Evolutionary conservation across 1,284 basidiomycete genomes (phyloP).

Genomic region (Trichosporon sp.): DNA sequence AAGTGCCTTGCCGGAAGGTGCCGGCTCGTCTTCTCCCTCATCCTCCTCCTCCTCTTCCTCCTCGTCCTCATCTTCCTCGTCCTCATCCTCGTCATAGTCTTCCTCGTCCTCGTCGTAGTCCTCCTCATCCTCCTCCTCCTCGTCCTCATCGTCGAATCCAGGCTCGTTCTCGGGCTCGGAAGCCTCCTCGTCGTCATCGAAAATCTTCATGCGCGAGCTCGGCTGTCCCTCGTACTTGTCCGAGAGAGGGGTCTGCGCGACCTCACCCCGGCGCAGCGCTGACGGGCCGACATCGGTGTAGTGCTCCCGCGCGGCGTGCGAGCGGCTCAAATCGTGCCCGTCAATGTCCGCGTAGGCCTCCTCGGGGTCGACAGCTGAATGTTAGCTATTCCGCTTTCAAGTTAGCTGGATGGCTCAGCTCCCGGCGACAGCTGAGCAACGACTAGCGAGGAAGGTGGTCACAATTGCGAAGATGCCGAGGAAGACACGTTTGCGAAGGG

Average conservation of each 20-base stretch:
- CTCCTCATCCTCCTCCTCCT: conserved; percentile 63
- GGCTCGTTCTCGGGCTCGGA: conserved; percentile 61
- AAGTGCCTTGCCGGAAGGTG: conserved; percentile 38
- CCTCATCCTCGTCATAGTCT: conserved; percentile 59
- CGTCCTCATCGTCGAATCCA: conserved; percentile 58
- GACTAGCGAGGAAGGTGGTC: too few relatives aligned
- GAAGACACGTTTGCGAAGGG: too few relatives aligned
- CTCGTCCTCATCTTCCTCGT: conserved; percentile 58
- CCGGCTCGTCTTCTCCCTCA: conserved; percentile 37
- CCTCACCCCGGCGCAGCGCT: conserved; percentile 65
- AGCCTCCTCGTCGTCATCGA: conserved; percentile 59
- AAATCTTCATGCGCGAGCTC: conserved; percentile 66
- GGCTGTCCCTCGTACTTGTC: conserved; percentile 72
- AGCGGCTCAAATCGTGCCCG: conserved; percentile 35
- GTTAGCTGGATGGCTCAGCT: background rate
- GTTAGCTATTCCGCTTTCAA: background rate
- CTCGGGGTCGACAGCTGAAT: conserved; percentile 67
- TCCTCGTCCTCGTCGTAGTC: conserved; percentile 52
- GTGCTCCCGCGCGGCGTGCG: conserved; percentile 63
- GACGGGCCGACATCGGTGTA: conserved; percentile 83
- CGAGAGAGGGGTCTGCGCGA: conserved; percentile 58
- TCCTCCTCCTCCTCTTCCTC: conserved; percentile 57
- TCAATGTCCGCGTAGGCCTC: conserved; percentile 60
- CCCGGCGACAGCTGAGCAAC: background rate
- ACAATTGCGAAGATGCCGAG: too few relatives aligned